A percentile compares a stretch with the other conserved stretches of the same genome.
Conservation (phyloP, 2,329 filamentous ascomycete species). For the Sphaerulina populicola region DNA sequence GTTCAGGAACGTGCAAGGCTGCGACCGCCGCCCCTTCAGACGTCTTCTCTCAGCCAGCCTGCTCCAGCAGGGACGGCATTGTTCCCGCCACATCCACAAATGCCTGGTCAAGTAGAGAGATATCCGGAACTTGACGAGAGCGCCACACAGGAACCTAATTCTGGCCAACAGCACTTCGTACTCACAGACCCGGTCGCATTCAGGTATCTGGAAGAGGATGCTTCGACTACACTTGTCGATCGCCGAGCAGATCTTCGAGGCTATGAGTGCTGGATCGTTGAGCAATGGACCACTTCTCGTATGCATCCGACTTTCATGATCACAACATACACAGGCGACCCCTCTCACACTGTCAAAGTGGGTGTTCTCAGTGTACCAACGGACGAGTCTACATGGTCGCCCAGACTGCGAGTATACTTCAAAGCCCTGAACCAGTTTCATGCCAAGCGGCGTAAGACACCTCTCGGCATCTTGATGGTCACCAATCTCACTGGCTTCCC, state of each 20-base stretch:
- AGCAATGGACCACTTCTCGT: slow-evolving; percentile 95
- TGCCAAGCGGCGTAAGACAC: slow-evolving; percentile 73
- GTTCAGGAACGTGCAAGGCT: slow-evolving; percentile 9
- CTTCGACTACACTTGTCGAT: slow-evolving; percentile 64
- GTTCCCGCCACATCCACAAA: slow-evolving; percentile 11
- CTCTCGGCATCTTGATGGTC: slow-evolving; percentile 78
- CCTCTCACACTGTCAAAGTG: slow-evolving; percentile 66
- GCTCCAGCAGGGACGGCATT: slow-evolving; percentile 7
- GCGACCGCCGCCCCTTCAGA: slow-evolving; percentile 13
- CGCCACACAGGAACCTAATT: slow-evolving; percentile 12
- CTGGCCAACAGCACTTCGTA: slow-evolving; percentile 51
- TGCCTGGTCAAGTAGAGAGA: slow-evolving; percentile 8
- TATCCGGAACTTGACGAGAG: slow-evolving; percentile 4
- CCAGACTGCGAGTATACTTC: slow-evolving; percentile 72
- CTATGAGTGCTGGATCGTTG: slow-evolving; percentile 89
- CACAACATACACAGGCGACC: slow-evolving; percentile 84
- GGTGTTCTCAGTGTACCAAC: slow-evolving; percentile 73
- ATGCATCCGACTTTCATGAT: slow-evolving; percentile 85
- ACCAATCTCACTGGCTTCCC: slow-evolving; percentile 91
- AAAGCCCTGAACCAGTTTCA: slow-evolving; percentile 77
- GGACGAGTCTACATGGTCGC: slow-evolving; percentile 72
- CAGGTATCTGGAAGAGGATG: slow-evolving; percentile 76
- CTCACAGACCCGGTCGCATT: slow-evolving; percentile 60
- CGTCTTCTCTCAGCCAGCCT: background rate
- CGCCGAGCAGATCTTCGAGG: slow-evolving; percentile 62